Base-by-base conservation (phyloP, 2,329 filamentous ascomycete species). In the Neocucurbitaria cava region DNA sequence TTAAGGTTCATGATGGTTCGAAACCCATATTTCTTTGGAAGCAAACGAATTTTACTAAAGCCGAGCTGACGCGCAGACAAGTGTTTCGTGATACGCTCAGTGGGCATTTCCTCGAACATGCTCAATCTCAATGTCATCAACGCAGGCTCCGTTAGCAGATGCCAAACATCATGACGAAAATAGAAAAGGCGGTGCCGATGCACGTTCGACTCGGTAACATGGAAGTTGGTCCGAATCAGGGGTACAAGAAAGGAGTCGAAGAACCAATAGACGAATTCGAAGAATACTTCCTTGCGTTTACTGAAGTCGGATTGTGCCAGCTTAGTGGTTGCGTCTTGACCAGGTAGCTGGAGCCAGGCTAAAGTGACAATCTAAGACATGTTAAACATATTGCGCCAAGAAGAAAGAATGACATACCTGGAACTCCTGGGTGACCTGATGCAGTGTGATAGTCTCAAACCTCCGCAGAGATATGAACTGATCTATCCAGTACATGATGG, bases 81-180 rank as follows among this genome's bases (percentile, higher is more conserved):
- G 18, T 89, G 79, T 9, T 77, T 78, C 18, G 81, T 76, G 0
- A 87, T 87, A 9, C 83, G 79, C 0, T 81, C 79, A 0, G 81
- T 68, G 38, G 83, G 85, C 36, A 97, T 78, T 65, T 95, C 90
- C 61, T 95, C 89, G 59, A 97, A 91, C 84, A 96, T 92, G 8
- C 78, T 83, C 1, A 78, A 63, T 68, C 89, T 95, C 20, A 98
- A 77, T 0, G 78, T 78, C 1, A 81, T 74, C 70, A 97, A 79
- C 0, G 89, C 86, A 6, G 92, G 90, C 64, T 93, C 88, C 1
- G 89, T 86, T 30, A 98, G 76, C 36, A 83, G 83, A 46, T 85
- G 86, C 95, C 95, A 99, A 9, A 95, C 82, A 74, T 99, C 95
- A 61, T 99, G 95, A 3, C 94, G 89, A 71, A 97, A 98, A 77